Evolutionary conservation across 2,329 filamentous ascomycete genomes (phyloP).

Genomic region (Myriosclerotinia curreyana): DNA sequence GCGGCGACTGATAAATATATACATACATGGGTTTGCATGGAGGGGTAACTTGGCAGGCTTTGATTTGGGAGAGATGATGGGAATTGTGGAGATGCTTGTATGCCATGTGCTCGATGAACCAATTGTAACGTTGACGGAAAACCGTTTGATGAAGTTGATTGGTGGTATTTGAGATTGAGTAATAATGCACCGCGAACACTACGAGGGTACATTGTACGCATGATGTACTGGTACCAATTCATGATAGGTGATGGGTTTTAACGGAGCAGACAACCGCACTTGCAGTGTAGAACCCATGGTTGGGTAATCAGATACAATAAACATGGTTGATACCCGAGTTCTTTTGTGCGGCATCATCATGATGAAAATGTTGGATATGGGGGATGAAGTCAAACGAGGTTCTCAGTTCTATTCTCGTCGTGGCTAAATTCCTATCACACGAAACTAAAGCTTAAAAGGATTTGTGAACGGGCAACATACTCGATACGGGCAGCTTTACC

Average conservation of each 20-base stretch:
- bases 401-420: constrained; percentile 7
- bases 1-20: constrained; percentile 15
- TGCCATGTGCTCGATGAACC: constrained; percentile 16
- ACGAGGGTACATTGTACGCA: constrained; percentile 15
- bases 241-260: constrained; percentile 14
- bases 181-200: neutral
- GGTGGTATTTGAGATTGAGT: constrained; percentile 2
- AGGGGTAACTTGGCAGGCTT: constrained; percentile 22
- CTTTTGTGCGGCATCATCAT: constrained; percentile 10
- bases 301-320: neutral
- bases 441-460: neutral
- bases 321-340: neutral
- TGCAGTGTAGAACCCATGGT: constrained; percentile 6
- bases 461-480: neutral
- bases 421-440: constrained; percentile 7
- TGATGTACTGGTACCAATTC: constrained; percentile 6
- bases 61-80: constrained; percentile 19
- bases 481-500: neutral
- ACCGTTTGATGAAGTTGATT: neutral
- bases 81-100: constrained; percentile 16
- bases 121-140: constrained; percentile 6
- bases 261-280: constrained; percentile 5
- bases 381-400: constrained; percentile 1
- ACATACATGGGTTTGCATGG: constrained; percentile 11
- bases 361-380: neutral